Percentiles rank a stretch among this genome's conserved stretches.
These are phyloP conservation scores for Clohesyomyces aquaticus DNA, from an alignment of 495 filamentous ascomycete species.

Conservation along the genomic window DNA sequence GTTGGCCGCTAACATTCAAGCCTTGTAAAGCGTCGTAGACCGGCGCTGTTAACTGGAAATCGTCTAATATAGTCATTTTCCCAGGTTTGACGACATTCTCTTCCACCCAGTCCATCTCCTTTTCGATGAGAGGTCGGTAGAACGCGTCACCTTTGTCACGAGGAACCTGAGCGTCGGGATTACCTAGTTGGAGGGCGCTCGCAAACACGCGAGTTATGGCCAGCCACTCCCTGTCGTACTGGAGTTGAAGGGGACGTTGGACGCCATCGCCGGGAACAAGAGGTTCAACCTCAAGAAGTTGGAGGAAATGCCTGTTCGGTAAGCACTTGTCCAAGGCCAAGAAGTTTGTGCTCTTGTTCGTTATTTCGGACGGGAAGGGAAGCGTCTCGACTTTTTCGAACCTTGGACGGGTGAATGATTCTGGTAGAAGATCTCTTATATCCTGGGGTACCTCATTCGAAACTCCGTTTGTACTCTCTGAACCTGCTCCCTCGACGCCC, in stretches of 20 bases:
- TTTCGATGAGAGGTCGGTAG: slow-evolving; percentile 66
- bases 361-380: slow-evolving; percentile 56
- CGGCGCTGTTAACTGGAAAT: slow-evolving; percentile 79
- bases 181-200: slow-evolving; percentile 59
- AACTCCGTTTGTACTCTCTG: slow-evolving; percentile 12
- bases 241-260: slow-evolving; percentile 53
- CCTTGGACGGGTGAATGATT: slow-evolving; percentile 59
- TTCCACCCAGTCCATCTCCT: slow-evolving; percentile 74
- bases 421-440: slow-evolving; percentile 68
- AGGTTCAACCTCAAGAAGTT: slow-evolving; percentile 66
- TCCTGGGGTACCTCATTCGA: slow-evolving; percentile 54
- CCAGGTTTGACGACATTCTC: slow-evolving; percentile 65
- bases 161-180: slow-evolving; percentile 54
- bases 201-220: slow-evolving; percentile 85
- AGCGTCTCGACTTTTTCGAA: slow-evolving; percentile 20
- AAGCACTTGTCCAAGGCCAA: slow-evolving; percentile 89
- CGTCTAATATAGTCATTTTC: slow-evolving; percentile 68
- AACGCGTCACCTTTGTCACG: slow-evolving; percentile 63
- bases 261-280: slow-evolving; percentile 5
- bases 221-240: slow-evolving; percentile 94
- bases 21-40: slow-evolving; percentile 56
- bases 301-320: slow-evolving; percentile 76
- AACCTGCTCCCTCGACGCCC: slow-evolving; percentile 38
- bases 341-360: slow-evolving; percentile 78
- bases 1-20: slow-evolving; percentile 51